phyloP scores from a whole-genome alignment of 2,329 filamentous ascomycete species.

The Parastagonospora nodorum region DNA sequence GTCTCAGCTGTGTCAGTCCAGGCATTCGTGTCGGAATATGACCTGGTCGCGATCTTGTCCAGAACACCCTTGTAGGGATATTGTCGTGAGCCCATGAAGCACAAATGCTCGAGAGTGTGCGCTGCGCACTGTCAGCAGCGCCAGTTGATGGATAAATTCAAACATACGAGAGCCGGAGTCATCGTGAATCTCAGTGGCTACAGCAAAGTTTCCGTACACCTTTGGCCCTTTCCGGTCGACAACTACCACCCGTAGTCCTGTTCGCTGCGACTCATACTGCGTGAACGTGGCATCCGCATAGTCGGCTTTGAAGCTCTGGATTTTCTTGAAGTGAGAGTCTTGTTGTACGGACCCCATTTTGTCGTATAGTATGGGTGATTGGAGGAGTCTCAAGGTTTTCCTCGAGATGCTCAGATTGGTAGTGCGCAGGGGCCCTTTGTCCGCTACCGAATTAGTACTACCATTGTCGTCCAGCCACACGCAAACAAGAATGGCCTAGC shows the following conservation, averaged over 20 bases:
- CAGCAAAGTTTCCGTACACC: conserved; percentile 83
- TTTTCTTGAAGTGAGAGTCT: conserved; percentile 72
- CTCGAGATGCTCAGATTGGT: conserved; percentile 3
- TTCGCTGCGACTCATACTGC: conserved; percentile 93
- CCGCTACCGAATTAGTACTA: conserved; percentile 29
- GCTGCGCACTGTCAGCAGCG: conserved; percentile 33
- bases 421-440: conserved; percentile 28
- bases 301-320: conserved; percentile 85
- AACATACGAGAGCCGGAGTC: conserved; percentile 79
- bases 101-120: conserved; percentile 59
- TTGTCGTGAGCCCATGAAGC: conserved; percentile 77
- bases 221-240: conserved; percentile 95
- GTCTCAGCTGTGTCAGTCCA: conserved; percentile 98
- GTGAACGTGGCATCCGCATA: conserved; percentile 89
- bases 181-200: conserved; percentile 97
- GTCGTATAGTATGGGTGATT: conserved; percentile 14
- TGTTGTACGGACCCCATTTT: conserved; percentile 42
- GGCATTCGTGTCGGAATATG: conserved; percentile 93
- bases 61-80: conserved; percentile 95
- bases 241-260: conserved; percentile 91
- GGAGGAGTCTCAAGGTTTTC: conserved; percentile 1
- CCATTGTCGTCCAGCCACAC: conserved; percentile 35
- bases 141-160: background rate
- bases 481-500: background rate
- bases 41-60: conserved; percentile 89